Percentiles rank a stretch among this genome's conserved stretches.
Evolutionary conservation across 805 yeast species (phyloP).

Genomic region (Dipodascus geniculatus): DNA sequence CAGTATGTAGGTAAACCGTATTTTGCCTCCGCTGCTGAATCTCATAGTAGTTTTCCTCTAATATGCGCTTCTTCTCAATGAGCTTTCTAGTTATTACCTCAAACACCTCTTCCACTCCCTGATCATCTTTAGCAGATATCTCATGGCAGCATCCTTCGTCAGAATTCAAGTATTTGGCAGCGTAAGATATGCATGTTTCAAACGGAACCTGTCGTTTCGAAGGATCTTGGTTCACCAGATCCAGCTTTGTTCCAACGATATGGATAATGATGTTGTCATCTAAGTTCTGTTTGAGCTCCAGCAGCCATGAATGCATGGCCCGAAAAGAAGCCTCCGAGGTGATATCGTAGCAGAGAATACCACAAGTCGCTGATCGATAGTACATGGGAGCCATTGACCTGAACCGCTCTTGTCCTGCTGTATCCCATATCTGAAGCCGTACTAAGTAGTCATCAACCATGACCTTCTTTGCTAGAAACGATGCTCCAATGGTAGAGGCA

Average conservation of each 20-base stretch:
- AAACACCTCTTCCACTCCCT: conserved; percentile 25
- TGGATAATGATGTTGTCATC: conserved; percentile 21
- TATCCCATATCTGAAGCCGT: conserved; percentile 67
- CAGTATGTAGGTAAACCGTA: conserved; percentile 19
- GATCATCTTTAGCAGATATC: conserved; percentile 25
- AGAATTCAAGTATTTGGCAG: conserved; percentile 15
- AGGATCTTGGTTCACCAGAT: conserved; percentile 24
- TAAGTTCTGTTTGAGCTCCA: conserved; percentile 22
- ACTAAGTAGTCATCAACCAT: conserved; percentile 23
- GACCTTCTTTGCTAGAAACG: conserved; percentile 25
- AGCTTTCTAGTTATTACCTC: conserved; percentile 23
- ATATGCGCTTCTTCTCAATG: conserved; percentile 13
- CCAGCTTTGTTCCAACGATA: conserved; percentile 26
- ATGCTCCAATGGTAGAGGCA: conserved; percentile 27
- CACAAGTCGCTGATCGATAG: conserved; percentile 30
- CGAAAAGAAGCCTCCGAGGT: conserved; percentile 24
- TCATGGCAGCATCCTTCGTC: conserved; percentile 23
- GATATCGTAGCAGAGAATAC: conserved; percentile 26
- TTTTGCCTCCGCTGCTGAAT: conserved; percentile 10
- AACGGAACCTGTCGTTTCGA: conserved; percentile 24
- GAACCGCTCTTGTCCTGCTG: conserved; percentile 96
- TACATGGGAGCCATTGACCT: conserved; percentile 61
- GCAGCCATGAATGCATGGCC: conserved; percentile 27
- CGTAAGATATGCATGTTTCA: conserved; percentile 24
- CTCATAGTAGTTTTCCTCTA: conserved; percentile 8